Base-by-base conservation (phyloP, 139 green algal genomes). In the Coelastrella sp. region DNA sequence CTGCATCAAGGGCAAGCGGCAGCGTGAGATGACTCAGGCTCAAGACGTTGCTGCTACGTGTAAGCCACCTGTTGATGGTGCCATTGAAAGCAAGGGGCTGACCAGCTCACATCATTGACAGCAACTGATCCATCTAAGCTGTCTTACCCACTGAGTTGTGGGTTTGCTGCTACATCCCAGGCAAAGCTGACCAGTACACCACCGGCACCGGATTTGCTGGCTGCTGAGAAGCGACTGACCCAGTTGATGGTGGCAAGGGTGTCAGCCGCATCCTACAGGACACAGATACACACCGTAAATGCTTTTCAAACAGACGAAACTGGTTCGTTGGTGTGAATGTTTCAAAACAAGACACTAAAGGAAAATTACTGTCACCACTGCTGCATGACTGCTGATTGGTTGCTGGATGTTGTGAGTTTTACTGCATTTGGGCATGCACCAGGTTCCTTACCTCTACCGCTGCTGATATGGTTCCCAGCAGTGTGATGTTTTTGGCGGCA, bases 161-260 rank as follows among this genome's bases (percentile, higher is more conserved):
- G 72, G 32, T 80, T 57, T 71, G 83, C 83, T 9, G 34, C 38
- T 9, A 37, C 41, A 34, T 91, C 88, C 88, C 88, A 91, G 0
- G 84, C 85, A 17, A 84, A 86, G n/a, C 67, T 88, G 27, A 91
- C 81, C 25, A 89, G 25, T 4, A 89, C 62, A 23, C 85, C 88
- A 1, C 68, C 72, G 5, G 66, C 69, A 13, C 74, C 72, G 30
- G 45, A 80, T 32, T 45, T 76, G 76, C 69, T 74, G 6, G 75
- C 85, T 23, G 88, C 71, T 27, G 85, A 79, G 53, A 89, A 72
- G 27, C 80, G 74, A 62, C 81, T 86, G 27, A 89, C 80, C 75
- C 83, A 91, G 59, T 67, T 85, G 62, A 91, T 80, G 23, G 88
- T 91, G 7, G 85, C 85, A 21, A 91, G 76, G 21, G 81, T 89